Base-by-base conservation (phyloP, 139 green algal species). In the Trebouxia sp. region DNA sequence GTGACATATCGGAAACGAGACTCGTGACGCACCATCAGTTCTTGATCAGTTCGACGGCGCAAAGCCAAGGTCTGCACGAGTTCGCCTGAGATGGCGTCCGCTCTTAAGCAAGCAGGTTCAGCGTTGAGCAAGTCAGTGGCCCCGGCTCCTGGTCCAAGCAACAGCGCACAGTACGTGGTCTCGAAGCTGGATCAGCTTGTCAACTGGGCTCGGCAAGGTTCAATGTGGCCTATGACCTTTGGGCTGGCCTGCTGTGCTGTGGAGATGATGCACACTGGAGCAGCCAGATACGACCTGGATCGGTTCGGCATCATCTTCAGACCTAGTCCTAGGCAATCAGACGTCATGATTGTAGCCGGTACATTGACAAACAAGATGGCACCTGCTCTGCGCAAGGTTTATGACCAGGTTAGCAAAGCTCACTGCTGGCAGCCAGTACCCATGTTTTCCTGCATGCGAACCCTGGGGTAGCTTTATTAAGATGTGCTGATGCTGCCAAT, bases 341-440 rank as follows among this genome's bases (percentile, higher is more conserved):
- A 98, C 75, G 92, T 94, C 81, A 98, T 98, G 95, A 98, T 98
- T 78, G 95, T 98, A 6, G 95, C 95, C 3, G 95, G 95, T 69
- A 98, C 95, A 7, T 87, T 98, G 12, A 98, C 96, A 7, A 98
- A 98, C 89, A 98, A 98, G 86, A 98, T 98, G 95, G 95, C 95
- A 0, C 95, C 95, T 0, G 96, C 95, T 24, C 86, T 98, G 84
- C 92, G 95, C 75, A 98, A 98, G 91, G 93, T 97, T 26, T 97
- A 97, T 75, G 93, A 97, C 78, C 88, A 92, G 82, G 78, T 85
- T 24, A 50, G 17, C 38, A 7, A 53, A 4, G 70, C 10, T n/a
- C n/a, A n/a, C n/a, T n/a, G n/a, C n/a, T n/a, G n/a, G n/a, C n/a
- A n/a, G n/a, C n/a, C n/a, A n/a, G n/a, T n/a, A n/a, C n/a, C n/a